Conservation (phyloP, 202 grass and related monocot species). For the Zoysia matrella region DNA sequence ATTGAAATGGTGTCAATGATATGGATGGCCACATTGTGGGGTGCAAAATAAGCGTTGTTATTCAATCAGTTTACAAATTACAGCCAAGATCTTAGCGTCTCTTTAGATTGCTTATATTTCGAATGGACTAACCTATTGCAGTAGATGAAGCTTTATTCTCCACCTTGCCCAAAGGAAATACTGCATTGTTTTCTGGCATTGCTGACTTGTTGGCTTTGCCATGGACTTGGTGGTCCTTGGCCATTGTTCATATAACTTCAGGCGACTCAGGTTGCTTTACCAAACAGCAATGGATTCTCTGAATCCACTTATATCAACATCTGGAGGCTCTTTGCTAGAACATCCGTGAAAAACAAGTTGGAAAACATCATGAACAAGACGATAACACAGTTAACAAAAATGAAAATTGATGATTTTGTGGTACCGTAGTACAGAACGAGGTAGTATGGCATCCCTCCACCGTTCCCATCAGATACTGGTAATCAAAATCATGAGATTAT, state of each 20-base stretch:
- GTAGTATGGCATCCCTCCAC: too few relatives aligned
- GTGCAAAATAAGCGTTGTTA: conserved; percentile 1
- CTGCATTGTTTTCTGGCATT: not conserved
- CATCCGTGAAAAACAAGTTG: not conserved
- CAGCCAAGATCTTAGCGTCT: not conserved
- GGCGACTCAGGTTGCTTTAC: not conserved
- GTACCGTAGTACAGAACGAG: too few relatives aligned
- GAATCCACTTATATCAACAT: not conserved
- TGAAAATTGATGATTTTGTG: not conserved
- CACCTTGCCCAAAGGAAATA: not conserved
- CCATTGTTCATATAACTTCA: not conserved
- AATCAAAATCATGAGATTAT: not conserved
- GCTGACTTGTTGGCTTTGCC: not conserved
- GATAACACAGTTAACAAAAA: not conserved
- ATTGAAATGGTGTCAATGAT: conserved; percentile 25
- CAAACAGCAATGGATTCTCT: not conserved
- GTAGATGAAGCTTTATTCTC: conserved; percentile 1
- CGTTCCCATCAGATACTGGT: too few relatives aligned
- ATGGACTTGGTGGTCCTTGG: not conserved
- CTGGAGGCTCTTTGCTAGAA: not conserved
- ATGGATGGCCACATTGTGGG: conserved; percentile 30
- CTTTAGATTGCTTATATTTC: not conserved
- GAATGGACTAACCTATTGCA: not conserved
- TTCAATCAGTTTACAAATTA: not conserved
- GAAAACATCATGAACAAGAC: not conserved